Base-by-base conservation (phyloP, 306 rosid genomes). In the Ziziphus jujuba region DNA sequence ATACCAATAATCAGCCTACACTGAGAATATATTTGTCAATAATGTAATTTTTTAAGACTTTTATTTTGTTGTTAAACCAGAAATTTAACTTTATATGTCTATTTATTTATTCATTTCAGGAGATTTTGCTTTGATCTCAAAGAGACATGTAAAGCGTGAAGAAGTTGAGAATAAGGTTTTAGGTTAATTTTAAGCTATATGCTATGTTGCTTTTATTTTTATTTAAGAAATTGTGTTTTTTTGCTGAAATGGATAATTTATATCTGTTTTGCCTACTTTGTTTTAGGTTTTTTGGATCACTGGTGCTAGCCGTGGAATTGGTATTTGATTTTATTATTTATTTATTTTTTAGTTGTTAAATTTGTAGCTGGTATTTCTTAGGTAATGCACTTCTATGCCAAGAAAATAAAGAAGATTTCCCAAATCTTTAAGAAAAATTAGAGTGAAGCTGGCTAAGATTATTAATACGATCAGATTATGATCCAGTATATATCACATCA, bases 261-360 rank as follows among this genome's bases (percentile, higher is more conserved):
- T 0, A 20, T 52, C 5, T 25, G 52, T 17, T 66, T 49, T 35
- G 20, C 19, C 19, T 56, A 35, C 44, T 12, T 66, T 76, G 23
- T 60, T 79, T 56, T 82, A 92, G 97, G 97, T 92, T 84, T 57
- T 87, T 61, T 92, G 98, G 98, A 81, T 92, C 65, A 90, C 97
- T 53, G 98, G 98, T 65, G 97, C 97, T 59, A 92, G 97, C 89
- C 91, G 98, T 19, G 97, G 98, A 83, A 92, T 92, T 65, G 98
- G 97, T 88, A 86, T 56, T 66, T 8, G 21, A 24, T 56, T 47
- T 20, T 21, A 48, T 59, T 68, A 10, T 38, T 60, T 14, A 13
- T 45, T 28, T 8, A 21, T 22, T 6, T 16, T 64, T 16, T 17
- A 16, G 22, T 34, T 21, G 28, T 3, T 65, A n/a, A 9, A 2